These are phyloP conservation scores for Xylariales sp. DNA, from an alignment of 2,329 filamentous ascomycete genomes.

Conservation along the genomic window DNA sequence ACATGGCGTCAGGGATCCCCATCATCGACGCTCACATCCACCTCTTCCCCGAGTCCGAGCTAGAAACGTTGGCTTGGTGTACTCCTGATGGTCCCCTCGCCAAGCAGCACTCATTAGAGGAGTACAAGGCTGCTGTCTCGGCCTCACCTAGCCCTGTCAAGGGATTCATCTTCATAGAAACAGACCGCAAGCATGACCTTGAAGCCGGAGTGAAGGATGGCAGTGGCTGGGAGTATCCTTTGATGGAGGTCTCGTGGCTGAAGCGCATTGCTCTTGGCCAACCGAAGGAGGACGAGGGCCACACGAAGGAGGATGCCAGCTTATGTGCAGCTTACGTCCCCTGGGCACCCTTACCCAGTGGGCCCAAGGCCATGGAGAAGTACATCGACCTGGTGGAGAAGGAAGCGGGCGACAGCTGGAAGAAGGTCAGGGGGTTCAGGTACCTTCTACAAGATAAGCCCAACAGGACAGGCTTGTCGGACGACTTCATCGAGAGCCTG, in stretches of 20 bases:
- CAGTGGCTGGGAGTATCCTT: slow-evolving; percentile 60
- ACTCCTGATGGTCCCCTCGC: slow-evolving; percentile 53
- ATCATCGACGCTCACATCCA: slow-evolving; percentile 92
- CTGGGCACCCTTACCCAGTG: slow-evolving; percentile 78
- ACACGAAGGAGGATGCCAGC: slow-evolving; percentile 43
- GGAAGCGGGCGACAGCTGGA: slow-evolving; percentile 60
- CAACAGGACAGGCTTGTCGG: slow-evolving; percentile 57
- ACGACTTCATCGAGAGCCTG: slow-evolving; percentile 60
- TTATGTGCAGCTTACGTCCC: slow-evolving; percentile 68
- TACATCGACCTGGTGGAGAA: slow-evolving; percentile 62
- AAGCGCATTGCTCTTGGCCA: slow-evolving; percentile 59
- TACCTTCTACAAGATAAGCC: slow-evolving; percentile 80
- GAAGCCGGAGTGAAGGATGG: slow-evolving; percentile 39
- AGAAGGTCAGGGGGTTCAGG: slow-evolving; percentile 70
- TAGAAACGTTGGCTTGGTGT: slow-evolving; percentile 67
- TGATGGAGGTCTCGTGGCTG: slow-evolving; percentile 69
- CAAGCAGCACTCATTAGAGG: slow-evolving; percentile 57
- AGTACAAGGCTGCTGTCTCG: slow-evolving; percentile 51
- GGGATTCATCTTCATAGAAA: slow-evolving; percentile 80
- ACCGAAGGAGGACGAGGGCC: slow-evolving; percentile 53
- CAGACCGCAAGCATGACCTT: slow-evolving; percentile 65
- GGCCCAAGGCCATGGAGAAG: slow-evolving; percentile 50
- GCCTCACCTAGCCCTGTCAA: slow-evolving; percentile 41
- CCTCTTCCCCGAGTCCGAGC: slow-evolving; percentile 69
- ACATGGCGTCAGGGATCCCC: slow-evolving; percentile 36